phyloP scores from a whole-genome alignment of 768 basidiomycete species.

The Leccinum uliginosum region DNA sequence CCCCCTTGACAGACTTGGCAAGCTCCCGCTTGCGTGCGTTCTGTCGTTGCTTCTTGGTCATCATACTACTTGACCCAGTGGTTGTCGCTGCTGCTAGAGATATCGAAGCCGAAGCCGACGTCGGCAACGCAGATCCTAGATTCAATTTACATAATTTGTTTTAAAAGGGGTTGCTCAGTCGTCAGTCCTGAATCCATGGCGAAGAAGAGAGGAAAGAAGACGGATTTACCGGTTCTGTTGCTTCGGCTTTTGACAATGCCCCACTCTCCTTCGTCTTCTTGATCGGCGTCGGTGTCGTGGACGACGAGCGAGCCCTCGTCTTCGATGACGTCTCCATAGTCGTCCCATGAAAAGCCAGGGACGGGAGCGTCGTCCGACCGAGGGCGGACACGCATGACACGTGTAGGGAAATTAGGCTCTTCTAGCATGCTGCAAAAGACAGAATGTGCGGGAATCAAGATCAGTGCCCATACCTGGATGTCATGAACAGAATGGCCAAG shows the following conservation, averaged over 20 bases:
- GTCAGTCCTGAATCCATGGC: neutral
- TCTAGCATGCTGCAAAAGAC: conserved; percentile 53
- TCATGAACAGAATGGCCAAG: neutral
- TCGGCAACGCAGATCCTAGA: conserved; percentile 16
- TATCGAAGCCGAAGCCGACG: conserved; percentile 9
- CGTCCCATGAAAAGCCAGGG: conserved; percentile 67
- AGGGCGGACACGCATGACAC: conserved; percentile 67
- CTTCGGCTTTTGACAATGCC: conserved; percentile 62
- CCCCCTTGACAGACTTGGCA: conserved; percentile 53
- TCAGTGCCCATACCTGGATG: conserved; percentile 1
- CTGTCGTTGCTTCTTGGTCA: conserved; percentile 68
- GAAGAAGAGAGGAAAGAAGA: neutral
- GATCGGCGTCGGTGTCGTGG: conserved; percentile 62
- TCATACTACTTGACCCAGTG: neutral
- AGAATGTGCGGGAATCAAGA: neutral
- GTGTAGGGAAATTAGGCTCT: conserved; percentile 52
- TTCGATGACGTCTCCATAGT: conserved; percentile 65
- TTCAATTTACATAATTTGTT: neutral
- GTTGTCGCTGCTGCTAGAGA: conserved; percentile 36
- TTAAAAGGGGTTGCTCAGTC: neutral
- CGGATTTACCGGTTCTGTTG: conserved; percentile 36
- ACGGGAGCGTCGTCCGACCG: conserved; percentile 54
- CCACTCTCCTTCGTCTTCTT: conserved; percentile 75
- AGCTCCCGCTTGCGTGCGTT: conserved; percentile 59
- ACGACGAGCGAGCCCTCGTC: conserved; percentile 31